Base-by-base conservation (phyloP, 371 early-diverging fungal genomes). In the Mucor plumbeus region DNA sequence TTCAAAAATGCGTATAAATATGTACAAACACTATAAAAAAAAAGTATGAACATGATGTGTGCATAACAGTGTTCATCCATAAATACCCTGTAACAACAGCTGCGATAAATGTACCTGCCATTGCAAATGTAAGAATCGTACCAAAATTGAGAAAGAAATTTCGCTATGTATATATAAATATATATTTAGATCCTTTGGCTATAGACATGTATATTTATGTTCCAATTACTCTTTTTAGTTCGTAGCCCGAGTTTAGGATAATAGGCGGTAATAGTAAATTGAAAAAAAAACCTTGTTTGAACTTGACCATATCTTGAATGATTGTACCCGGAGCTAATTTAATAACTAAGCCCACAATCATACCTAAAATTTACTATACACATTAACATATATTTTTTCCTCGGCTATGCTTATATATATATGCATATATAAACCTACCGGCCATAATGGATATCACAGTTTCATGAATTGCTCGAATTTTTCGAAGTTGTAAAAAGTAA, bases 251-350 rank as follows among this genome's bases (percentile, higher is more conserved):
- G 75, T 96, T 93, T 21, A 98, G 83, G 70, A 98, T 97, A 69
- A 98, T 96, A 5, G 98, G 98, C 26, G 98, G 98, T 53, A 98
- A 87, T 7, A 98, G 74, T 63, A 98, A 75, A 74, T 97, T 98
- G 85, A 97, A 97, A 69, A 98, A 98, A 60, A 93, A 91, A 0
- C 91, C 86, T 75, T 93, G 91, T 67, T 96, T 92, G 68, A 98
- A 98, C 34, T 94, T 90, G 26, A 98, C 92, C 87, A 95, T 91
- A 39, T 87, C 84, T 73, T 90, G 91, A 54, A 96, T 85, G 56
- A 88, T 86, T 9, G 84, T 76, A 31, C 87, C 92, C 8, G 91
- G 88, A 4, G 89, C 74, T 14, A 94, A 71, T 41, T 93, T 90
- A 67, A 98, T 90, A 15, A 90, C 83, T 34, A 96, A 76, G 0